Evolutionary conservation across 208 protist genomes (phyloP), one percentile per base, ranked within the genome.

Genomic region (Trypanosoma caninum): DNA sequence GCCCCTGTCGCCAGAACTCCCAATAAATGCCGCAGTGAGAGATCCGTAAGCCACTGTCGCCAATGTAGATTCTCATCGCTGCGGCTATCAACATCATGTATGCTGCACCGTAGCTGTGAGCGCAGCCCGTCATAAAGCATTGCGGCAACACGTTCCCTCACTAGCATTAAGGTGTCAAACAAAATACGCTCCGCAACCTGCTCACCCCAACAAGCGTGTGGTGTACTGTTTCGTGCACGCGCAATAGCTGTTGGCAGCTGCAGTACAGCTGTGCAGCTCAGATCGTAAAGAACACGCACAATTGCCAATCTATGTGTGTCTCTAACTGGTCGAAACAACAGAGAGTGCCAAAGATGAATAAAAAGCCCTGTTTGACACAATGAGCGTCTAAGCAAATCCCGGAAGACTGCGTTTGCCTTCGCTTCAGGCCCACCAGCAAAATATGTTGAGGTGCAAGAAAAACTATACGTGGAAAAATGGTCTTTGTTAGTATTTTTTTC

Each of bases 341-440:
- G n/a, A 35, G 34, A 40, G 38, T n/a, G 48, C 59, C 59, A 65
- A 20, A 65, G 48, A 54, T 65, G 28, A 13, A 35, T 35, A 57
- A 50, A 54, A 22, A 65, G 46, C 34, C 48, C 48, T 9, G 18
- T 41, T 30, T 63, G 10, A 20, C 45, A 54, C 18, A 63, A 45
- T 16, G 58, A 2, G 1, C 27, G 45, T 2, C 33, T 2, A 31
- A 63, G 35, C 9, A 34, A 20, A 35, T 57, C 35, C 10, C 30
- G 59, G 23, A 65, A 35, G 3, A 56, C 2, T 28, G 25, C 20
- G 3, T 55, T 11, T 16, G 22, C 9, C 31, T 20, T 25, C 9
- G 3, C 14, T 2, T 25, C 30, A 0, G 22, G 3, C 2, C 13
- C 22, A 25, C 31, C 33, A 3, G 14, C 31, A 31, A 4, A 10